Conservation (phyloP, 2,329 filamentous ascomycete species). For the Microdochium nivale region DNA sequence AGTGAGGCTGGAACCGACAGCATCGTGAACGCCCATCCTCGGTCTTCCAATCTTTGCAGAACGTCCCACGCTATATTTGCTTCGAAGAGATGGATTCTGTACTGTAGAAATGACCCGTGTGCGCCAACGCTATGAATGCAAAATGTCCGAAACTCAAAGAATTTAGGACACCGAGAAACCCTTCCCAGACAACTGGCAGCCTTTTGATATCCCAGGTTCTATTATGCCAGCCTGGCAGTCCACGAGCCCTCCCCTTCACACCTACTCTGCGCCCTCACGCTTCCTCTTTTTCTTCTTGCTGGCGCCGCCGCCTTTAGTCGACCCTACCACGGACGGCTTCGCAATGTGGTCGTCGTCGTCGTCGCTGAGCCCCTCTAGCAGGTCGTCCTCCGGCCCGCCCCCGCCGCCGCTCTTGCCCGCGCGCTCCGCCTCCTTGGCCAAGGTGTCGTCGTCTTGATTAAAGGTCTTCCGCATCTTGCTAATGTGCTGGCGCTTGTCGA, state of each 20-base stretch:
- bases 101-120: too few species aligned
- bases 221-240: too few species aligned
- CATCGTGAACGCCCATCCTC: too few species aligned
- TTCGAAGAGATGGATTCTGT: too few species aligned
- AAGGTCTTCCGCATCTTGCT: slow-evolving; percentile 75
- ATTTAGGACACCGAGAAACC: too few species aligned
- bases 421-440: slow-evolving; percentile 24
- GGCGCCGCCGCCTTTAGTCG: slow-evolving; percentile 13
- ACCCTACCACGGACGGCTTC: slow-evolving; percentile 8
- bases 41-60: too few species aligned
- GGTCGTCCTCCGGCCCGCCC: slow-evolving; percentile 22
- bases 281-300: slow-evolving; percentile 15
- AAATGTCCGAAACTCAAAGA: too few species aligned
- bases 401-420: slow-evolving; percentile 2
- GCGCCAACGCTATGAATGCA: too few species aligned
- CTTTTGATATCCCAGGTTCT: too few species aligned
- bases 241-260: neutral
- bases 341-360: slow-evolving; percentile 17
- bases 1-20: too few species aligned
- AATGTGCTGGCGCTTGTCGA: slow-evolving; percentile 80
- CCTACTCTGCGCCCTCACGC: neutral
- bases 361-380: slow-evolving; percentile 25
- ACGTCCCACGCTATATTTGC: too few species aligned
- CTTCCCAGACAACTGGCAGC: too few species aligned
- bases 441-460: slow-evolving; percentile 55